Conservation (phyloP, 345 rosid species). For the Brassica carinata region DNA sequence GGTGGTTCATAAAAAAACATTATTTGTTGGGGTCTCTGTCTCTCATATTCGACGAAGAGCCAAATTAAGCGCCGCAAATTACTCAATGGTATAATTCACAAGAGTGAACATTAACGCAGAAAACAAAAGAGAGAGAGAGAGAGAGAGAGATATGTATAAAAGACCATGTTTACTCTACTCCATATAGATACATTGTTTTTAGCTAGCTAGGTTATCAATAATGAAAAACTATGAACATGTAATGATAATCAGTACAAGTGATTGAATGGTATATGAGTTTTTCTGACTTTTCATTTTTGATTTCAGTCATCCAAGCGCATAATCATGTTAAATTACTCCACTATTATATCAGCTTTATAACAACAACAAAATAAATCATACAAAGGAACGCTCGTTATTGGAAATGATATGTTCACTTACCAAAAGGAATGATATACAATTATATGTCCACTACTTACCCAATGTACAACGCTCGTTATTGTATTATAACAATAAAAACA, state of each 20-base stretch:
- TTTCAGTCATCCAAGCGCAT: not conserved
- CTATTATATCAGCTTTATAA: not conserved
- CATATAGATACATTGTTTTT: not conserved
- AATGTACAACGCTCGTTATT: not conserved
- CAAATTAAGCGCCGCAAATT: conserved; percentile 36
- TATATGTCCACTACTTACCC: too few relatives aligned
- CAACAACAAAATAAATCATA: not conserved
- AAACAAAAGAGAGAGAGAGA: not conserved
- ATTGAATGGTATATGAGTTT: not conserved
- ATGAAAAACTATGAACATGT: not conserved
- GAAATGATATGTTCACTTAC: too few relatives aligned
- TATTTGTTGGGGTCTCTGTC: conserved; percentile 30
- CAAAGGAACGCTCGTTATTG: not conserved
- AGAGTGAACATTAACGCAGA: not conserved
- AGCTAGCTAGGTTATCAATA: conserved; percentile 11
- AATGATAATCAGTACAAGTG: not conserved
- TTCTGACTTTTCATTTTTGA: not conserved
- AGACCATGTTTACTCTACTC: not conserved
- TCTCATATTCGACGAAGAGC: conserved; percentile 30
- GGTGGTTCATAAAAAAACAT: conserved; percentile 7
- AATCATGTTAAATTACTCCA: not conserved
- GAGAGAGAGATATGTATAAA: not conserved
- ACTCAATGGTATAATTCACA: conserved; percentile 17
- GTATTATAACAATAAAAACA: not conserved
- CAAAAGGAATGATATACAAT: too few relatives aligned